phyloP scores from a whole-genome alignment of 2,329 filamentous ascomycete genomes.

The Epichloe uncinata region DNA sequence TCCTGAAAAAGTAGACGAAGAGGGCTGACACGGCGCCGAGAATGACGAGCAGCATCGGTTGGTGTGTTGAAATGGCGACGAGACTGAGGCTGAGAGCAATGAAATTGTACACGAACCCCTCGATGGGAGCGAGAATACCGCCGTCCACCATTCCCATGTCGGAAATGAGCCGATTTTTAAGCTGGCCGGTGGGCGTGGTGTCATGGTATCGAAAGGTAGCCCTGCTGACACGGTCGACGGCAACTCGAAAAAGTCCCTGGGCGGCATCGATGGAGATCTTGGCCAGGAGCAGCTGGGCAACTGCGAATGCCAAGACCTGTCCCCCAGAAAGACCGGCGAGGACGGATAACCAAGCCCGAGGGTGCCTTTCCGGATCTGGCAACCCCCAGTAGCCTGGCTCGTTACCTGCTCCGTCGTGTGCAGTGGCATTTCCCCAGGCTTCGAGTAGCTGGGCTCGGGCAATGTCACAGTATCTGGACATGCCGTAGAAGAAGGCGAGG shows the following conservation, averaged over 20 bases:
- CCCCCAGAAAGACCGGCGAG: conserved; percentile 53
- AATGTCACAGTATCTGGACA: conserved; percentile 52
- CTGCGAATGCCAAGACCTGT: conserved; percentile 44
- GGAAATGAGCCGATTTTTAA: conserved; percentile 86
- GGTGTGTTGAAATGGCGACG: conserved; percentile 65
- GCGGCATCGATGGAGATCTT: conserved; percentile 71
- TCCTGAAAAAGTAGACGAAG: conserved; percentile 62
- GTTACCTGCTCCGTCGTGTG: not conserved
- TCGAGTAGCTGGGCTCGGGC: conserved; percentile 72
- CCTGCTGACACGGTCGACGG: conserved; percentile 59
- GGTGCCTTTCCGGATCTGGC: conserved; percentile 53
- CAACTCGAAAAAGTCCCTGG: conserved; percentile 58
- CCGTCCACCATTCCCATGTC: conserved; percentile 86
- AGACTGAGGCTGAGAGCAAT: conserved; percentile 64
- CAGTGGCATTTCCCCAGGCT: conserved; percentile 59
- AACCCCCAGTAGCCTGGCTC: conserved; percentile 17
- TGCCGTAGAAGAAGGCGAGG: conserved; percentile 46
- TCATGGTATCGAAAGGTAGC: conserved; percentile 88
- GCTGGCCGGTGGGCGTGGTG: conserved; percentile 70
- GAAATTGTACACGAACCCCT: conserved; percentile 53
- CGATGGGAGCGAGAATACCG: conserved; percentile 63
- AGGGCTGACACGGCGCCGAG: conserved; percentile 51
- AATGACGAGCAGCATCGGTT: conserved; percentile 63
- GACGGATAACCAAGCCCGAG: conserved; percentile 59
- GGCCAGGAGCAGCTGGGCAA: conserved; percentile 55